Evolutionary conservation across 805 yeast species (phyloP).

Genomic region (Lipomyces yamadae): DNA sequence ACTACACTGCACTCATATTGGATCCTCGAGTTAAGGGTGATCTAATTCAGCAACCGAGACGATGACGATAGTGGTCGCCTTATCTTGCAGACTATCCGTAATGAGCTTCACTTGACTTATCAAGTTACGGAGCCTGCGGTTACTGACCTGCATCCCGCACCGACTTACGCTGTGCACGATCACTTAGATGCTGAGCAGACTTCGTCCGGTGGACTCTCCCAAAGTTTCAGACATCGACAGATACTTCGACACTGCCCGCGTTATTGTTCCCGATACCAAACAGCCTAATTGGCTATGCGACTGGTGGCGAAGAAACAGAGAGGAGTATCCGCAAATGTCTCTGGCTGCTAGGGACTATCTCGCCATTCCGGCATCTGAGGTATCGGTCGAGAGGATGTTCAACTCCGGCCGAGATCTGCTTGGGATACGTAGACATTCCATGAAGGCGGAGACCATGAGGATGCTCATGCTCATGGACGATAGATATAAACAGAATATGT

Average conservation of each 20-base stretch:
- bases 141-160: background rate
- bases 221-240: background rate
- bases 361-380: too few relatives aligned
- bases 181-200: background rate
- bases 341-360: too few relatives aligned
- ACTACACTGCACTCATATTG: conserved; percentile 5
- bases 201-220: background rate
- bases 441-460: too few relatives aligned
- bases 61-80: background rate
- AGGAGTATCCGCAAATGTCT: too few relatives aligned
- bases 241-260: conserved; percentile 2
- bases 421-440: too few relatives aligned
- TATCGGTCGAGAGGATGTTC: too few relatives aligned
- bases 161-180: background rate
- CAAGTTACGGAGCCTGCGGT: background rate
- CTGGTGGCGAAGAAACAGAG: background rate
- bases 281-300: conserved; percentile 3
- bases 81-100: background rate
- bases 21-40: conserved; percentile 9
- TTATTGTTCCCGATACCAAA: background rate
- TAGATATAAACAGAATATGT: too few relatives aligned
- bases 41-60: background rate
- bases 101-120: background rate
- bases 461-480: too few relatives aligned
- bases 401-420: too few relatives aligned